These are phyloP conservation scores for Leccinum subgranulosum DNA, from an alignment of 768 basidiomycete species.

Conservation along the genomic window DNA sequence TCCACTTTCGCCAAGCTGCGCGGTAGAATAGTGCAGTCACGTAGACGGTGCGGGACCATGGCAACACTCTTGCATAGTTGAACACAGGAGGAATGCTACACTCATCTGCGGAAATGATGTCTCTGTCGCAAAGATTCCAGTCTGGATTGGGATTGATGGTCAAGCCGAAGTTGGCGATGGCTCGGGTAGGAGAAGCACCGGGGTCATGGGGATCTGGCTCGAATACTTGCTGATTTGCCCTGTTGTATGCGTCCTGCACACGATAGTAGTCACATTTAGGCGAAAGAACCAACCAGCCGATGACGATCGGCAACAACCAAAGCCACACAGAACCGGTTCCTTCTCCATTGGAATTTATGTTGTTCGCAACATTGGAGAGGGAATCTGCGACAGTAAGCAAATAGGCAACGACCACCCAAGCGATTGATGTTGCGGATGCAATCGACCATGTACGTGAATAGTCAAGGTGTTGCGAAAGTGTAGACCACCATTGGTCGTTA, in stretches of 20 bases:
- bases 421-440: too few relatives aligned
- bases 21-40: too few relatives aligned
- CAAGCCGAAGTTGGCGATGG: background rate
- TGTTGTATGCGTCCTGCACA: slow-evolving; percentile 14
- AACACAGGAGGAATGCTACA: too few relatives aligned
- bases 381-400: background rate
- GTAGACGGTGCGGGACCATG: too few relatives aligned
- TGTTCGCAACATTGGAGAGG: slow-evolving; percentile 8
- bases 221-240: slow-evolving; percentile 1
- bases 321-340: slow-evolving; percentile 38
- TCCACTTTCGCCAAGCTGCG: too few relatives aligned
- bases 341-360: slow-evolving; percentile 34
- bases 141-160: background rate
- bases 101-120: too few relatives aligned
- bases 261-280: slow-evolving; percentile 8
- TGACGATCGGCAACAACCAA: slow-evolving; percentile 27
- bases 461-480: too few relatives aligned
- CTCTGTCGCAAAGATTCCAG: background rate
- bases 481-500: too few relatives aligned
- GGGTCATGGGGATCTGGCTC: background rate
- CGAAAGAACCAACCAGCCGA: background rate
- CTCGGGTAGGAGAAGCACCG: background rate
- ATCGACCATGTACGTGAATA: too few relatives aligned
- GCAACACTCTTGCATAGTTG: too few relatives aligned
- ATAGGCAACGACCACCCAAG: too few relatives aligned